Evolutionary conservation across 108 stramenopile species (phyloP).

Genomic region (Aurantiochytrium sp.): DNA sequence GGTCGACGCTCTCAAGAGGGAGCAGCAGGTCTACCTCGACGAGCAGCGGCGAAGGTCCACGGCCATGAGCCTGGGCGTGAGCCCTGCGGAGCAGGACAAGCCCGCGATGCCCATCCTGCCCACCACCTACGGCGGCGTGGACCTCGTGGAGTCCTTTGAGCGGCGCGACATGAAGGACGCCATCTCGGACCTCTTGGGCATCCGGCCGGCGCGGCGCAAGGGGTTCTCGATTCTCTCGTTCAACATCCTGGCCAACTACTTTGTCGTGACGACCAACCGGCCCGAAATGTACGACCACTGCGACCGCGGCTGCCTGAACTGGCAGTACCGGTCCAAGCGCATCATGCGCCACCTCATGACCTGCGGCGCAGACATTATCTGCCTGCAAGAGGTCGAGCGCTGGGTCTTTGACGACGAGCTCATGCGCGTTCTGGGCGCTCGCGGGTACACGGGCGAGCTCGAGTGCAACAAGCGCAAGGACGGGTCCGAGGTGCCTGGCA

Average conservation of each 20-base stretch:
- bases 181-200: background rate
- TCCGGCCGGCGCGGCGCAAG: background rate
- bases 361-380: background rate
- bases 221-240: background rate
- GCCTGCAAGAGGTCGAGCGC: constrained; percentile 12
- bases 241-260: background rate
- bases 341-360: background rate
- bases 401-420: constrained; percentile 1
- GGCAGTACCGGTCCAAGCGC: constrained; percentile 17
- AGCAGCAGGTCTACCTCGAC: background rate
- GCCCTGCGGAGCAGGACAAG: background rate
- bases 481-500: background rate
- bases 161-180: background rate
- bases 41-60: background rate
- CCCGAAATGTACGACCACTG: constrained; percentile 13
- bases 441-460: background rate
- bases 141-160: background rate
- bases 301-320: background rate
- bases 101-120: background rate
- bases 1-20: background rate
- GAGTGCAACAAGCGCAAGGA: background rate
- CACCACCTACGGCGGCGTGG: background rate
- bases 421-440: background rate
- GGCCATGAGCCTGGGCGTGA: constrained; percentile 1
- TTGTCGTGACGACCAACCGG: background rate